Evolutionary conservation across 371 early-diverging fungal species (phyloP).

Genomic region (Mucor lusitanicus): DNA sequence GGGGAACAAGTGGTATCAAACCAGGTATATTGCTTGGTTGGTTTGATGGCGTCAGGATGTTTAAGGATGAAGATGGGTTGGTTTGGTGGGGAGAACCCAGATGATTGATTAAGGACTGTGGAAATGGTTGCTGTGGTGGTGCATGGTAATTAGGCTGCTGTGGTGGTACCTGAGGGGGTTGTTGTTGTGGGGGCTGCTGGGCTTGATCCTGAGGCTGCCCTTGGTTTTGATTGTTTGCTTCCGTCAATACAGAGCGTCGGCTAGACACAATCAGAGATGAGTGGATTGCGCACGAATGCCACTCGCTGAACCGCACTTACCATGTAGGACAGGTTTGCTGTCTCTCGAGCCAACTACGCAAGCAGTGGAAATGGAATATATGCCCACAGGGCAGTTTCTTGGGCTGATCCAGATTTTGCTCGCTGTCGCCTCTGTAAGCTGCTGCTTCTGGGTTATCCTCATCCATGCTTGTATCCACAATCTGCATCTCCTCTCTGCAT

Average conservation of each 20-base stretch:
- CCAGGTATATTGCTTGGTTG: constrained; percentile 22
- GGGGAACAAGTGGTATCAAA: constrained; percentile 39
- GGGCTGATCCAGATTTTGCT: constrained; percentile 64
- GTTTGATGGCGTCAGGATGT: constrained; percentile 10
- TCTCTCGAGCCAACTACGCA: constrained; percentile 97
- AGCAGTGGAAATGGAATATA: constrained; percentile 96
- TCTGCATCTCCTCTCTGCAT: constrained; percentile 94
- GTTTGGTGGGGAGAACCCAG: not conserved
- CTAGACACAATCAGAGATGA: constrained; percentile 18
- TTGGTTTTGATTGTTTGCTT: not conserved
- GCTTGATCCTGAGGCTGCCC: constrained; percentile 15
- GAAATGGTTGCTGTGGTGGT: constrained; percentile 20
- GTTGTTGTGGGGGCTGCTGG: not conserved
- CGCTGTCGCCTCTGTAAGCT: constrained; percentile 23
- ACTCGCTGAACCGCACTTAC: constrained; percentile 3
- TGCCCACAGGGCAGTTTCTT: constrained; percentile 98
- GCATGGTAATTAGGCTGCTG: constrained; percentile 16
- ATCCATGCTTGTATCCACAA: not conserved
- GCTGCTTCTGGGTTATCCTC: constrained; percentile 25
- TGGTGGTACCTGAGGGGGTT: constrained; percentile 17
- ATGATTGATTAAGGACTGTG: constrained; percentile 28
- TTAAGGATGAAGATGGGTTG: constrained; percentile 5
- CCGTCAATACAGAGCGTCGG: constrained; percentile 56
- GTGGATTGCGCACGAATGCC: not conserved
- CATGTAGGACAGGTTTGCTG: constrained; percentile 99